Evolutionary conservation across 108 stramenopile genomes (phyloP).

Genomic region (Pseudonitzschia delicatissima): DNA sequence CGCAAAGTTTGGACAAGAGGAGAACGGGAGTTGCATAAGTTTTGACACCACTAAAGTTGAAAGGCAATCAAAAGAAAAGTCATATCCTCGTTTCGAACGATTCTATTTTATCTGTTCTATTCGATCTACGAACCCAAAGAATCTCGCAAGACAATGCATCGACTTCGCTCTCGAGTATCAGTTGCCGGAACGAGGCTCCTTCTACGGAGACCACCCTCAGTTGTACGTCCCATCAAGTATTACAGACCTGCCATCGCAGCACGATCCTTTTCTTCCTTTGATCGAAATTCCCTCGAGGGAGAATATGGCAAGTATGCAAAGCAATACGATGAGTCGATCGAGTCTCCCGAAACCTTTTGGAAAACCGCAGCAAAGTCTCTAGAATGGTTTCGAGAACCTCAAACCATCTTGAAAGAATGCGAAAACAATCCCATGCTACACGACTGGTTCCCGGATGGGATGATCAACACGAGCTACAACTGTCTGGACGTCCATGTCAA

Average conservation of each 20-base stretch:
- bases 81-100: no score
- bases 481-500: conserved; percentile 65
- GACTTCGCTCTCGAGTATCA: neutral
- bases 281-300: conserved; percentile 14
- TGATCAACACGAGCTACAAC: conserved; percentile 68
- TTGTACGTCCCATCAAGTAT: neutral
- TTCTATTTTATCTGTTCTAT: no score
- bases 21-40: no score
- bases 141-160: no score
- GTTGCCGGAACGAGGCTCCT: neutral
- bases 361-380: conserved; percentile 21
- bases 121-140: no score
- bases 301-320: conserved; percentile 30
- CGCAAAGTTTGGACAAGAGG: no score
- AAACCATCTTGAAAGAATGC: conserved; percentile 18
- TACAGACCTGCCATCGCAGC: neutral
- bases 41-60: no score
- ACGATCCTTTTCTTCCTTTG: conserved; percentile 6
- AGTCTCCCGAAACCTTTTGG: conserved; percentile 41
- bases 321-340: conserved; percentile 31
- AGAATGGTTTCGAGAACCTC: conserved; percentile 34
- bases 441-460: conserved; percentile 55
- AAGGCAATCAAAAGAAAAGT: no score
- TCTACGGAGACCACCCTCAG: no score
- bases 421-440: conserved; percentile 16